Percentiles rank a stretch among this genome's conserved stretches.
Conservation (phyloP, 495 filamentous ascomycete species). For the Aspergillus taichungensis region DNA sequence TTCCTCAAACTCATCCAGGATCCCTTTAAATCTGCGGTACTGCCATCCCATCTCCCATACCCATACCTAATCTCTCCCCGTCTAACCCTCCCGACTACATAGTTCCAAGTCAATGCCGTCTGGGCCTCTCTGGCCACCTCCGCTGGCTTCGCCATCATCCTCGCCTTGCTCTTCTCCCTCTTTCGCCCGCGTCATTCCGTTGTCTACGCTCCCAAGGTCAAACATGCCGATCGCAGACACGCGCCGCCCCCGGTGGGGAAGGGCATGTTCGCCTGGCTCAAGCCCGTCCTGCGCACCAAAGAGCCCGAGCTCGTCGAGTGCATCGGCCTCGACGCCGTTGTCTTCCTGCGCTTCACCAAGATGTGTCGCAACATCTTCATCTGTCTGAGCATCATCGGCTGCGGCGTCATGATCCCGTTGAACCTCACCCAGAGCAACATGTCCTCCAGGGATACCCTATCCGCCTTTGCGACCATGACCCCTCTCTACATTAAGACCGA, state of each 20-base stretch:
- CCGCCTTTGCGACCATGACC: slow-evolving; percentile 44
- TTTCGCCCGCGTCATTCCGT: slow-evolving; percentile 82
- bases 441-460: slow-evolving; percentile 11
- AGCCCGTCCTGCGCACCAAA: slow-evolving; percentile 63
- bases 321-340: slow-evolving; percentile 79
- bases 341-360: slow-evolving; percentile 79
- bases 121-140: slow-evolving; percentile 77
- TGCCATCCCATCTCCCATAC: slow-evolving; percentile 5
- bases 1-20: slow-evolving; percentile 40
- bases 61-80: neutral
- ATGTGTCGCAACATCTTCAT: slow-evolving; percentile 93
- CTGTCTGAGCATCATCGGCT: slow-evolving; percentile 62
- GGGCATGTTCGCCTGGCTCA: slow-evolving; percentile 77
- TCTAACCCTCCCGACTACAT: slow-evolving; percentile 5
- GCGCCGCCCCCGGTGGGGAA: slow-evolving; percentile 84
- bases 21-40: slow-evolving; percentile 39
- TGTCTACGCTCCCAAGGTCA: slow-evolving; percentile 91
- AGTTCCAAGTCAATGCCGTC: slow-evolving; percentile 58
- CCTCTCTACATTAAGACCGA: slow-evolving; percentile 37
- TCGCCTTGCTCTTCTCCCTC: slow-evolving; percentile 75
- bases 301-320: slow-evolving; percentile 68
- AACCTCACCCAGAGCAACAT: slow-evolving; percentile 51
- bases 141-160: slow-evolving; percentile 58
- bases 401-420: slow-evolving; percentile 72
- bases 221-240: slow-evolving; percentile 87